These are phyloP conservation scores for Erodium maritimum DNA, from an alignment of 345 rosid genomes.

Conservation along the genomic window DNA sequence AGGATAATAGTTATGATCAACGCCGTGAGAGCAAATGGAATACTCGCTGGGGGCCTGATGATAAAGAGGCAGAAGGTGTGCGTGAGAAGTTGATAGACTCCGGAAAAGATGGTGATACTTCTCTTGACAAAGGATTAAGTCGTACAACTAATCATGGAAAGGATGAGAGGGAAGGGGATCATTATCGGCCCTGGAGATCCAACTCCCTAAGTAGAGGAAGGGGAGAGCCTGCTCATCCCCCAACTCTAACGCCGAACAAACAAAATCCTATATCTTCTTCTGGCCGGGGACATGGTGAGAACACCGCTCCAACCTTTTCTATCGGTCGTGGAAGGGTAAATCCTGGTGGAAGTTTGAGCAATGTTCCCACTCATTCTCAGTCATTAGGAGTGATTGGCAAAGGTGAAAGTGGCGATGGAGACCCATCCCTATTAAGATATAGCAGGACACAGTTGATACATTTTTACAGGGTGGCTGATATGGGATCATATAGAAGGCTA, in stretches of 20 bases:
- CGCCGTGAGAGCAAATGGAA: constrained; percentile 97
- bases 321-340: constrained; percentile 53
- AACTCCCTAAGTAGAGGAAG: constrained; percentile 55
- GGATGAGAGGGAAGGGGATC: constrained; percentile 59
- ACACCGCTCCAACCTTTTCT: constrained; percentile 30
- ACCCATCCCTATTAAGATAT: constrained; percentile 42
- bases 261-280: constrained; percentile 43
- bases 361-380: constrained; percentile 32
- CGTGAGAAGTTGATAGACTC: constrained; percentile 55
- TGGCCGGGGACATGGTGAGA: constrained; percentile 68
- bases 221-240: constrained; percentile 61
- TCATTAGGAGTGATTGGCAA: constrained; percentile 32
- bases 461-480: constrained; percentile 54
- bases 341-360: constrained; percentile 40
- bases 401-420: constrained; percentile 46
- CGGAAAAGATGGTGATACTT: constrained; percentile 53
- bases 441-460: constrained; percentile 70
- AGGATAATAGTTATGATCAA: constrained; percentile 63
- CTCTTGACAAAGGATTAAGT: constrained; percentile 43
- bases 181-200: constrained; percentile 74
- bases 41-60: constrained; percentile 93
- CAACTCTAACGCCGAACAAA: constrained; percentile 43
- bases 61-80: constrained; percentile 42
- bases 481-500: constrained; percentile 24
- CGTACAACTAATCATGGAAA: constrained; percentile 43